Base-by-base conservation (phyloP, 2,329 filamentous ascomycete genomes). In the Endocalyx cinctus region DNA sequence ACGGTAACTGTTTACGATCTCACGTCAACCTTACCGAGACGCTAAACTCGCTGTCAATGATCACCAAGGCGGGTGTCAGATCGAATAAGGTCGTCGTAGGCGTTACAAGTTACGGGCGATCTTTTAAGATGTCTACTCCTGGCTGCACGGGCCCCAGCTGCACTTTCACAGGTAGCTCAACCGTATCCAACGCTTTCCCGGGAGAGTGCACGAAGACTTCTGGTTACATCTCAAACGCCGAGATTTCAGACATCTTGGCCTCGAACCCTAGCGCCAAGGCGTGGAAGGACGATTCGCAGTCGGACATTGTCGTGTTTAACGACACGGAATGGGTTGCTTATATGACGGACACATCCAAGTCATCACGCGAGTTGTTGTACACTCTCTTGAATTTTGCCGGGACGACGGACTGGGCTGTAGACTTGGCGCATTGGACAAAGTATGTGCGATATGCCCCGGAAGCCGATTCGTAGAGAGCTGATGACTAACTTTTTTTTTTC, bases 1-100 rank as follows among this genome's bases (percentile, higher is more conserved):
- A 23, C 0, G 51, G 57, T 3, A 53, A 48, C 37, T 60, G 55
- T 23, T 42, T 60, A 2, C 45, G 63, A 3, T 51, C 43, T 3
- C 55, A 63, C 27, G 47, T 64, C 15, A 66, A 66, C 41, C 18
- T 48, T 17, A 64, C 62, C 0, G 59, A 63, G 34, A 63, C 57
- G 1, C 33, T 43, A 4, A 33, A 43, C 4, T 39, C 59, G 1
- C 40, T 64, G 1, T 40, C 52, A 14, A 64, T 65, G 55, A 52
- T 63, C 31, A 67, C 62, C 43, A 64, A 65, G 39, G 59, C 62
- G 1, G 60, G 59, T 5, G 61, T 64, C 0, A 44, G 50, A 2
- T 33, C 46, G 0, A 46, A 50, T 22, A 58, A 58, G 38, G 25
- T 64, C 25, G 19, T 55, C 10, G 52, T 60, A 4, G 60, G 62